These are phyloP conservation scores for Isoetes taiwanensis DNA, from an alignment of 75 land plant species.

Conservation along the genomic window DNA sequence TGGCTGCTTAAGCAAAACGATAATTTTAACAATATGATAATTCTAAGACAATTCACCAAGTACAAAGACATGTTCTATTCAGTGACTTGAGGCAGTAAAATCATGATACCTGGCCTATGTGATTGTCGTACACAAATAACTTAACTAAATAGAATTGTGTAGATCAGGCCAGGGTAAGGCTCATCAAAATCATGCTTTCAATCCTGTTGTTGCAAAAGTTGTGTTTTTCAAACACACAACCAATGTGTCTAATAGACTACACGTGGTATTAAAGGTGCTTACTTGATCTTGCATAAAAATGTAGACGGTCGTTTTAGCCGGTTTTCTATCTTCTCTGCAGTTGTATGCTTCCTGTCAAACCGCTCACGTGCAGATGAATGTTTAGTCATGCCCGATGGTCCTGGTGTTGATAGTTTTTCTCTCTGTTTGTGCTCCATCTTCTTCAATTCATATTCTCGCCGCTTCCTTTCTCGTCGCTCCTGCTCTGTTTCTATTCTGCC, in stretches of 20 bases:
- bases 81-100: too few relatives aligned
- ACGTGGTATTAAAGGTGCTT: constrained; percentile 15
- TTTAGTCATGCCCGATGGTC: constrained; percentile 26
- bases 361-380: constrained; percentile 10
- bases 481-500: constrained; percentile 45
- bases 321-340: constrained; percentile 62
- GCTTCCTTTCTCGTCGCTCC: constrained; percentile 39
- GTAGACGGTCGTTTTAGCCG: constrained; percentile 81
- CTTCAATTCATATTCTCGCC: constrained; percentile 57
- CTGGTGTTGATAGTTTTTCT: constrained; percentile 29
- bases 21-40: too few relatives aligned
- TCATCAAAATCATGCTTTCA: not conserved
- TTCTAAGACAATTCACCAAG: too few relatives aligned
- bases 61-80: too few relatives aligned
- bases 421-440: constrained; percentile 46
- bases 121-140: not conserved
- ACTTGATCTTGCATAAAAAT: constrained; percentile 89
- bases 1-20: too few relatives aligned
- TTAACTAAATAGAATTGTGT: not conserved
- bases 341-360: constrained; percentile 38
- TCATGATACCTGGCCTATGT: not conserved
- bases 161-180: not conserved
- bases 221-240: not conserved
- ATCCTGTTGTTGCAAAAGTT: not conserved
- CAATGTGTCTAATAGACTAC: not conserved